Conservation (phyloP, 1,284 basidiomycete genomes). For the Stereum hirsutum region DNA sequence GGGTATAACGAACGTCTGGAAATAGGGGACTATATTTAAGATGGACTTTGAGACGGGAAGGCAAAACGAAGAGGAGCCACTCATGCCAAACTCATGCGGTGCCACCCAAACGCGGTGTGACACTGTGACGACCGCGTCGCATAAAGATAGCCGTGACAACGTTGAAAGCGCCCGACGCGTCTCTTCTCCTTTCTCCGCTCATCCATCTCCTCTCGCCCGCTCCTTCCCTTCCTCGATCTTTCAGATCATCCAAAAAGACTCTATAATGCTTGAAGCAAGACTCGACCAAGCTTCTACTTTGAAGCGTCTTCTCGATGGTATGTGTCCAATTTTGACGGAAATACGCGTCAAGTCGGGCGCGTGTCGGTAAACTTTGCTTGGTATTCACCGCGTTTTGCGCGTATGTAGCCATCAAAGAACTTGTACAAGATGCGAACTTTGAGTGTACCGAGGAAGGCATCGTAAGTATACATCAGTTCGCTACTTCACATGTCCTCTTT, state of each 20-base stretch:
- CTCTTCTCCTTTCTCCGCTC: constrained; percentile 6
- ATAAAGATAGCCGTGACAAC: constrained; percentile 5
- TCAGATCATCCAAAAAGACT: too few species aligned
- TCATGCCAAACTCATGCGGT: too few species aligned
- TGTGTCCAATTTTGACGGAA: constrained; percentile 16
- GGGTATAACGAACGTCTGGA: too few species aligned
- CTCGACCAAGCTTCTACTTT: constrained; percentile 76
- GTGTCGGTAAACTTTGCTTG: background rate
- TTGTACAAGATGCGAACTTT: constrained; percentile 97
- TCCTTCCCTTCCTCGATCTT: too few species aligned
- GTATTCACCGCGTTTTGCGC: too few species aligned
- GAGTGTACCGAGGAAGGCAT: constrained; percentile 97
- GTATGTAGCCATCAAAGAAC: constrained; percentile 98
- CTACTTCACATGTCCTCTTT: background rate
- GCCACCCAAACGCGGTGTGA: background rate
- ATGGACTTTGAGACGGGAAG: too few species aligned
- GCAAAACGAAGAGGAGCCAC: too few species aligned
- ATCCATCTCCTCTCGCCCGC: constrained; percentile 9
- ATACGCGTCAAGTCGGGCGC: background rate
- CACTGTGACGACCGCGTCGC: background rate
- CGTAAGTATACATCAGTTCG: constrained; percentile 33
- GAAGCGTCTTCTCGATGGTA: constrained; percentile 85
- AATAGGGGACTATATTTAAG: too few species aligned
- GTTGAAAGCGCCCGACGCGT: background rate
- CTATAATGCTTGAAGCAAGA: constrained; percentile 84